Evolutionary conservation across 78 protist species (phyloP).

Genomic region (Tieghemostelium lacteum): DNA sequence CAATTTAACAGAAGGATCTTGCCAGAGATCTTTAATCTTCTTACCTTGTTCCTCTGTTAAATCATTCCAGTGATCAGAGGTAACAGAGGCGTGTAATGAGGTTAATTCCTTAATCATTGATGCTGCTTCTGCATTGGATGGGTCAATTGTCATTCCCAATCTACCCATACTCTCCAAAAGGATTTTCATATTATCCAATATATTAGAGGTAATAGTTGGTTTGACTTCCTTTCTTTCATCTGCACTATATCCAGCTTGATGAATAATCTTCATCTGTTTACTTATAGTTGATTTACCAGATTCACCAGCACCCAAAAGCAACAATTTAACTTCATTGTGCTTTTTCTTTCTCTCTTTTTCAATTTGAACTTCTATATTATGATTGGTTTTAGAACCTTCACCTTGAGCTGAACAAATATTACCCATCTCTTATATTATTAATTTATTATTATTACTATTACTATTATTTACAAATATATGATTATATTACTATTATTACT

Average conservation of each 20-base stretch:
- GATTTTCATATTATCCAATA: conserved; percentile 72
- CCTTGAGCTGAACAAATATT: conserved; percentile 54
- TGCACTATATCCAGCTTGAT: conserved; percentile 83
- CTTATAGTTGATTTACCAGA: conserved; percentile 90
- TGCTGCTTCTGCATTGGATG: conserved; percentile 67
- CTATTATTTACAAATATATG: background rate
- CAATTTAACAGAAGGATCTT: conserved; percentile 81
- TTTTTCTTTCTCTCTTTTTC: conserved; percentile 79
- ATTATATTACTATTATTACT: background rate
- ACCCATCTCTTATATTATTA: conserved; percentile 33
- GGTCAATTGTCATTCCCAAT: conserved; percentile 67
- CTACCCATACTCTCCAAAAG: conserved; percentile 71
- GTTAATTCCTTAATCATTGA: conserved; percentile 64
- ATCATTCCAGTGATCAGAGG: conserved; percentile 38
- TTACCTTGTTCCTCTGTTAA: conserved; percentile 70
- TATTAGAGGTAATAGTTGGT: conserved; percentile 67
- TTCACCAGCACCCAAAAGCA: conserved; percentile 83
- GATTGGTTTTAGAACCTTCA: conserved; percentile 54
- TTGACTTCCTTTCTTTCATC: conserved; percentile 74
- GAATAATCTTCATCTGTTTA: conserved; percentile 90
- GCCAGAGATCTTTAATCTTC: conserved; percentile 87
- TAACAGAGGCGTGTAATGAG: conserved; percentile 52
- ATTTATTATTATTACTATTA: background rate
- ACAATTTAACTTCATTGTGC: conserved; percentile 77
- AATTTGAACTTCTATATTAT: conserved; percentile 55